Evolutionary conservation across 2,329 filamentous ascomycete species (phyloP).

Genomic region (Dactylonectria macrodidyma): DNA sequence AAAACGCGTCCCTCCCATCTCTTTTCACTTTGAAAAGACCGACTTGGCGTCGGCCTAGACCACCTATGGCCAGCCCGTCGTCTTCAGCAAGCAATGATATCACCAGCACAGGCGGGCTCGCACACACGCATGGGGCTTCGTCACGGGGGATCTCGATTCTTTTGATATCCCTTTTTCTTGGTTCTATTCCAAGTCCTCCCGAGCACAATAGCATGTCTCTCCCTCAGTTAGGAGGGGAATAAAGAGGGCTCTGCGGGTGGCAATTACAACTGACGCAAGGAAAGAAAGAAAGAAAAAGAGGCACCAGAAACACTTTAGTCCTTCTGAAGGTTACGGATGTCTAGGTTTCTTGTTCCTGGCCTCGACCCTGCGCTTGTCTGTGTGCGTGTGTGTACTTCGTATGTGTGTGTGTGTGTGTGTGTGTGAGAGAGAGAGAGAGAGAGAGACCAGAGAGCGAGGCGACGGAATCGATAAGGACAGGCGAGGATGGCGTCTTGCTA

Average conservation of each 20-base stretch:
- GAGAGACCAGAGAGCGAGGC: not conserved
- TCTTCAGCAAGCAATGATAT: slow-evolving; percentile 18
- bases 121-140: not conserved
- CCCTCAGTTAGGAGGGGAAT: not conserved
- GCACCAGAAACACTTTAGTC: slow-evolving; percentile 11
- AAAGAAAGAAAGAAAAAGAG: not conserved
- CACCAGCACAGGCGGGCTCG: not conserved
- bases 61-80: not conserved
- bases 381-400: not conserved
- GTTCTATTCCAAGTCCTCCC: not conserved
- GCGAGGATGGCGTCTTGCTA: not conserved
- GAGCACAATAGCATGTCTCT: not conserved
- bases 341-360: slow-evolving; percentile 1
- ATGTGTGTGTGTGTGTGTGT: not conserved
- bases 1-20: slow-evolving; percentile 5
- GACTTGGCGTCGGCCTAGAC: slow-evolving; percentile 13
- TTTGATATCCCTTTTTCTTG: not conserved
- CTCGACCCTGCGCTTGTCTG: slow-evolving; percentile 5
- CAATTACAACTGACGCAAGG: slow-evolving; percentile 17
- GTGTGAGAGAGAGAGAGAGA: not conserved
- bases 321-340: not conserved
- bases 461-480: slow-evolving; percentile 12
- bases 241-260: not conserved
- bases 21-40: not conserved
- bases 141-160: not conserved